Base-by-base conservation (phyloP, 192 early-diverging fungal species). In the Coemansia sp. region DNA sequence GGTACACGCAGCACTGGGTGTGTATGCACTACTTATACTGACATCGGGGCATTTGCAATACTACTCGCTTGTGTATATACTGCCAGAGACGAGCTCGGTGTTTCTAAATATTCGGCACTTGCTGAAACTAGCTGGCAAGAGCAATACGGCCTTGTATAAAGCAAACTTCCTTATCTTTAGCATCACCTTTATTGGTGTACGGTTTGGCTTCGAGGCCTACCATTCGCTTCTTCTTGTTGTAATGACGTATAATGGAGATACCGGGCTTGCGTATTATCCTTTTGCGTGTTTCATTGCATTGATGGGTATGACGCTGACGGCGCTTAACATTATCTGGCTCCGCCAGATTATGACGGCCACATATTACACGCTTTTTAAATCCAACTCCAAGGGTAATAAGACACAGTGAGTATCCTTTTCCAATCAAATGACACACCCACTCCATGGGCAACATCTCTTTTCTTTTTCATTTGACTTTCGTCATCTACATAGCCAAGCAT, bases 1-100 rank as follows among this genome's bases (percentile, higher is more conserved):
- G 65, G 68, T 82, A 11, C 79, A 82, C 38, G 79, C 57, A 5
- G 61, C 50, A 0, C 20, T 82, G 32, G 79, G 79, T 46, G 71
- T 76, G 25, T 71, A 74, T 53, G 74, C 74, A 2, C 42, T 82
- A 7, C 10, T 76, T 32, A 53, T 82, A 4, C 12, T 82, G 45
- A 74, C 69, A 1, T 82, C 79, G 20, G 39, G 74, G 11, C 79
- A 82, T 49, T 51, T 82, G 50, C 79, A 82, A 64, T 82, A 71
- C 32, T 82, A 76, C 17, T 70, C 79, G 0, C 67, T 82, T 32
- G 74, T 74, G 7, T 82, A 61, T 61, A 44, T 82, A 61, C 68
- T 82, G 40, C 79, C 79, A 0, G 79, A 82, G 16, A 37, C 74
- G 17, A 82, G 79, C 71, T 82, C 79, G 0, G 65, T 82, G 7